phyloP scores from a whole-genome alignment of 2,329 filamentous ascomycete species.

The Colletotrichum simmondsii region DNA sequence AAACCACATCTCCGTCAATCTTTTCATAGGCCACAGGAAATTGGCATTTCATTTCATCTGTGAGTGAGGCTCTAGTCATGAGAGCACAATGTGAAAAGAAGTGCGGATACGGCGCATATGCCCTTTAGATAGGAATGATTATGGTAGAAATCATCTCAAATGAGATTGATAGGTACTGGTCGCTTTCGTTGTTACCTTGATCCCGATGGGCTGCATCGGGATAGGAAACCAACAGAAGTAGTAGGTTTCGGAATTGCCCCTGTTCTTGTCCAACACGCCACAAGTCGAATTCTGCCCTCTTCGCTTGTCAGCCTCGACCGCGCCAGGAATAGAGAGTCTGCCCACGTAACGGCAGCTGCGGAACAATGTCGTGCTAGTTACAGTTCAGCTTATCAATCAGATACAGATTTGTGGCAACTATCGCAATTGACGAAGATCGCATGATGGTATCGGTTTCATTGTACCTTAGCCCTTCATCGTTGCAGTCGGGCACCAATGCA shows the following conservation, averaged over 20 bases:
- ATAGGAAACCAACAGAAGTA: neutral
- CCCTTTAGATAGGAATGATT: no score
- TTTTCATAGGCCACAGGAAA: no score
- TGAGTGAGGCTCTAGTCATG: no score
- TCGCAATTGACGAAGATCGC: neutral
- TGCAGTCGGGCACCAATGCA: neutral
- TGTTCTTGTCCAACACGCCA: neutral
- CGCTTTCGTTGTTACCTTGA: no score
- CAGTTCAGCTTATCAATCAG: neutral
- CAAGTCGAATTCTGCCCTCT: neutral
- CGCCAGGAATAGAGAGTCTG: neutral
- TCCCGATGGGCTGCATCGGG: neutral
- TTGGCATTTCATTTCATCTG: no score
- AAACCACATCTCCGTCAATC: no score
- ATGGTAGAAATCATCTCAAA: no score
- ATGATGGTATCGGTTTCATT: neutral
- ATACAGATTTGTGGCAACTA: neutral
- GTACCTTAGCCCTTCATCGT: neutral
- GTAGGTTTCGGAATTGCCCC: neutral
- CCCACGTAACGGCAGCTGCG: neutral
- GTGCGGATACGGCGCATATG: no score
- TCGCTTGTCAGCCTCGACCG: neutral
- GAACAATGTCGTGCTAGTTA: neutral
- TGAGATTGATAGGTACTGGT: no score
- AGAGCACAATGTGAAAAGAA: no score